Percentiles rank a stretch among this genome's conserved stretches.
Conservation (phyloP, 345 rosid genomes). For the Citrus medica region DNA sequence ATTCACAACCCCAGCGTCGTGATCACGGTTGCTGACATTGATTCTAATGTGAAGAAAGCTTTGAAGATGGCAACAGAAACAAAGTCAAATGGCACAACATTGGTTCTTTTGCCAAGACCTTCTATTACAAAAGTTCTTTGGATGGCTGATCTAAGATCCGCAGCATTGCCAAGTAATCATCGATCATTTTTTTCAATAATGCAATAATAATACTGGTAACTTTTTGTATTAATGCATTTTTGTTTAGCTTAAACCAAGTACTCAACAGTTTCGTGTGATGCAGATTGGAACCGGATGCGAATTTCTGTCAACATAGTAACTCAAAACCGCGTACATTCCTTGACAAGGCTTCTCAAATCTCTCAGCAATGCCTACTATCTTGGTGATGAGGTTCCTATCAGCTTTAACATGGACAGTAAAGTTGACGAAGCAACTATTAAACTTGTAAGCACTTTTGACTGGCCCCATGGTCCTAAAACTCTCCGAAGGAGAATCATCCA, state of each 20-base stretch:
- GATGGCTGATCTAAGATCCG: constrained; percentile 97
- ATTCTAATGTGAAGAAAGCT: constrained; percentile 78
- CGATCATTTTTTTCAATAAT: too few species aligned
- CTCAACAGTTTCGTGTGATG: neutral
- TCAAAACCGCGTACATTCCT: constrained; percentile 70
- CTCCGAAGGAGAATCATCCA: constrained; percentile 93
- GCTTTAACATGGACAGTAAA: constrained; percentile 94
- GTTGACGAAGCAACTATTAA: constrained; percentile 85
- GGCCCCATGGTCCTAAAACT: constrained; percentile 94
- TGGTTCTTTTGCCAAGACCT: constrained; percentile 69
- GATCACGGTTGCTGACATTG: constrained; percentile 72
- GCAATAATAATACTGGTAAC: neutral
- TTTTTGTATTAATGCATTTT: neutral
- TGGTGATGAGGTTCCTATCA: constrained; percentile 79
- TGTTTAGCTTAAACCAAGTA: neutral
- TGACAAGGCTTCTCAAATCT: constrained; percentile 73
- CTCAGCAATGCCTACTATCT: constrained; percentile 72
- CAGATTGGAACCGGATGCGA: constrained; percentile 98
- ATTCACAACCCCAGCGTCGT: constrained; percentile 92
- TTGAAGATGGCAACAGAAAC: constrained; percentile 82
- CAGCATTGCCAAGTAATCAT: constrained; percentile 91
- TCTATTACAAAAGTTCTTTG: constrained; percentile 82
- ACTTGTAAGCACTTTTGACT: constrained; percentile 63
- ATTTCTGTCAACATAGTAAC: constrained; percentile 87
- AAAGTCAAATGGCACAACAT: constrained; percentile 40